Evolutionary conservation across 352 stramenopile species (phyloP).

Genomic region (Peronosclerospora sorghi): DNA sequence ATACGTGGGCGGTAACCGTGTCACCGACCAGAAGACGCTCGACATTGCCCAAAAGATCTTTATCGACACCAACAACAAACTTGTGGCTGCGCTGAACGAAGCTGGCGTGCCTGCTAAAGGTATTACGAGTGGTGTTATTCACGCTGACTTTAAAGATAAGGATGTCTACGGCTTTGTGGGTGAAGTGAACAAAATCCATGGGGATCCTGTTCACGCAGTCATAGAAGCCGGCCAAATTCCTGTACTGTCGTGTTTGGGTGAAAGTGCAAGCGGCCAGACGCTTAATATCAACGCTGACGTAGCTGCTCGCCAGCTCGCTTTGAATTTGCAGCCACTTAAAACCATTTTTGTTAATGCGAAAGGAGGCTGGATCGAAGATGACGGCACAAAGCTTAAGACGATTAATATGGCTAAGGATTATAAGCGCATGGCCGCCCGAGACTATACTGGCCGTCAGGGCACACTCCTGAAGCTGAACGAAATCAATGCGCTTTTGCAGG

Average conservation of each 20-base stretch:
- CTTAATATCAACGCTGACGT: constrained; percentile 88
- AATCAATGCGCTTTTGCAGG: constrained; percentile 77
- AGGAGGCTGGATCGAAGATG: constrained; percentile 80
- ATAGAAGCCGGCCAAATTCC: constrained; percentile 69
- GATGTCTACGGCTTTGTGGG: constrained; percentile 81
- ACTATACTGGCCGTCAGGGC: constrained; percentile 84
- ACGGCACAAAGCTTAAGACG: constrained; percentile 71
- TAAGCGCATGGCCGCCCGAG: constrained; percentile 50
- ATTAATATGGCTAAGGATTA: constrained; percentile 82
- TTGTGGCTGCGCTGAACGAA: constrained; percentile 61
- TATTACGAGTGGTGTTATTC: constrained; percentile 81
- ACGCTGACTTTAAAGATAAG: constrained; percentile 71
- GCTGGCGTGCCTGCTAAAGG: constrained; percentile 56
- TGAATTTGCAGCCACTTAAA: constrained; percentile 77
- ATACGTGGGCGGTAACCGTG: constrained; percentile 81
- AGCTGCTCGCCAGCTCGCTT: constrained; percentile 61
- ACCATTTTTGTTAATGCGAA: constrained; percentile 87
- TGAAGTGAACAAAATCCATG: constrained; percentile 68
- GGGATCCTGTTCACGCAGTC: constrained; percentile 50
- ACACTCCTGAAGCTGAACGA: constrained; percentile 89
- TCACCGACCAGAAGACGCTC: constrained; percentile 81
- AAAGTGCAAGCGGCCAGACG: constrained; percentile 60
- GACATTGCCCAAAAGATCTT: constrained; percentile 83
- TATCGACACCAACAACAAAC: constrained; percentile 66
- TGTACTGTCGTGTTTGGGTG: constrained; percentile 76